Base-by-base conservation (phyloP, 2,329 filamentous ascomycete genomes). In the Conoideocrella luteorostrata region DNA sequence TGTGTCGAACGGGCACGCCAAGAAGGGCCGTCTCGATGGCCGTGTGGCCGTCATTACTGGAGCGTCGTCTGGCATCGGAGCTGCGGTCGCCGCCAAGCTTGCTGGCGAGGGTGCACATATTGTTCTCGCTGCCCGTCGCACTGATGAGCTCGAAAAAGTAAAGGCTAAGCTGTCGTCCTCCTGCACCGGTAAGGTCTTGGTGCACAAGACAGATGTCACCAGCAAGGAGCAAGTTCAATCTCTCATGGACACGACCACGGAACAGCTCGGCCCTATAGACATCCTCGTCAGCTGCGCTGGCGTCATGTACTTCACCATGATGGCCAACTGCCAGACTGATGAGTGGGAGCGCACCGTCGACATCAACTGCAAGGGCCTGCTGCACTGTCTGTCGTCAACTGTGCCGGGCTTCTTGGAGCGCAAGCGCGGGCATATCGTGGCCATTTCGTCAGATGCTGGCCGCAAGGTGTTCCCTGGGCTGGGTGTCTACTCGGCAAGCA, bases 231-330 rank as follows among this genome's bases (percentile, higher is more conserved):
- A 89, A 53, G 84, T 89, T 5, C 77, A 85, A 52, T 72, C 74
- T 0, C 77, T 91, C 4, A 69, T 90, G 48, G 62, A 66, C 3
- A 69, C 75, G 0, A 71, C 84, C 1, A 68, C 68, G 21, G 71
- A 76, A 36, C 68, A 81, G 52, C 78, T 90, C 0, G 86, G 86
- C 0, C 77, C 82, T 0, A 71, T 90, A 35, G 86, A 91, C 58
- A 86, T 90, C 41, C 74, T 91, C n/a, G 78, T 91, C 39, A 80
- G 80, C 32, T 88, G 85, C 56, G 87, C 86, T 0, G 86, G 86
- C 28, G 86, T 91, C 58, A 91, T 91, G 86, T 91, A 91, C 68
- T 91, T 82, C 65, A 90, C 86, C 43, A 82, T 90, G 80, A 90
- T 91, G 86, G 78, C 82, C 45, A 90, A 89, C 58, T 75, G 70